These are phyloP conservation scores for Miamiensis avidus DNA, from an alignment of 169 alveolate genomes.

Conservation along the genomic window DNA sequence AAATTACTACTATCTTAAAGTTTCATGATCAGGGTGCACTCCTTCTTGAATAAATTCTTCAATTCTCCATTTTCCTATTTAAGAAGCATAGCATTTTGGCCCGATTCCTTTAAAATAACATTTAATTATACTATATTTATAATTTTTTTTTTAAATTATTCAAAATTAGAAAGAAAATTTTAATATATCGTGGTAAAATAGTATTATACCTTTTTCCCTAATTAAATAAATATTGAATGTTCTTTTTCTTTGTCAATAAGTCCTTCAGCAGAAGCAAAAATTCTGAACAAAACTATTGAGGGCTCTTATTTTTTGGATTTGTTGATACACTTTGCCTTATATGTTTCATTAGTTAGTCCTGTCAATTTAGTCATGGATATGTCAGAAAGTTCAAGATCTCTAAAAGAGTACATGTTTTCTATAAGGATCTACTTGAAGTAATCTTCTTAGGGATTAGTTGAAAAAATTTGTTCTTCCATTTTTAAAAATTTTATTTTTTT, in stretches of 20 bases:
- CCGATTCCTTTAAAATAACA: not conserved
- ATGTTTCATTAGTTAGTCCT: constrained; percentile 23
- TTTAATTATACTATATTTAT: too few relatives aligned
- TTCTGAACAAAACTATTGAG: not conserved
- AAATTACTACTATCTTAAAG: not conserved
- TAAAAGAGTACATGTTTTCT: too few relatives aligned
- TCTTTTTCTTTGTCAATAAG: constrained; percentile 9
- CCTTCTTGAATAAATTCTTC: constrained; percentile 16
- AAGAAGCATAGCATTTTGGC: constrained; percentile 25
- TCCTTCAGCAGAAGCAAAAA: constrained; percentile 26
- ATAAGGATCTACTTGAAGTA: not conserved
- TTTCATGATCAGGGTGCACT: constrained; percentile 7
- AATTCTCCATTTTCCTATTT: constrained; percentile 12
- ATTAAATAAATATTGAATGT: constrained; percentile 1
- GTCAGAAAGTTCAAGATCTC: not conserved
- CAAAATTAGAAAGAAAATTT: too few relatives aligned
- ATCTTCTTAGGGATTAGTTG: not conserved
- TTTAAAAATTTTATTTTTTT: too few relatives aligned
- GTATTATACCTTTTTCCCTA: not conserved
- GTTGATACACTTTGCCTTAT: not conserved
- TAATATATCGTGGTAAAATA: too few relatives aligned
- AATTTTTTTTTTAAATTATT: too few relatives aligned
- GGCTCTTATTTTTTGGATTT: too few relatives aligned
- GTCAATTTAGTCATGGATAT: not conserved
- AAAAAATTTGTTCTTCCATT: not conserved